phyloP scores from a whole-genome alignment of 306 rosid genomes.

The Corylus heterophylla region DNA sequence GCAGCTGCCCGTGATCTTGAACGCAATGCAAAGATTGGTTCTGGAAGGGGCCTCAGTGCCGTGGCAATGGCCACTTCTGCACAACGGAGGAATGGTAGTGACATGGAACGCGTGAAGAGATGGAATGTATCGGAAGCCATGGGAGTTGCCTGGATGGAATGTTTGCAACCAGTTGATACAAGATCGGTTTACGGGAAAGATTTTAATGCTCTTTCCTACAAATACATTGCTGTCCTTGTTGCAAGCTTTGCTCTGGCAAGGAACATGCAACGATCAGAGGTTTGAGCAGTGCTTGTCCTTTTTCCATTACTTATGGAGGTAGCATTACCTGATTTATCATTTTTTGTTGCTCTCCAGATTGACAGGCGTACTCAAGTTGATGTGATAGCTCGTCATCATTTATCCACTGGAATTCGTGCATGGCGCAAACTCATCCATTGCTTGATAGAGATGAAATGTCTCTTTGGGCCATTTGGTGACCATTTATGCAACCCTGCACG shows the following conservation, averaged over 20 bases:
- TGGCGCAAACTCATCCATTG: conserved; percentile 90
- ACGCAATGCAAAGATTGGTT: conserved; percentile 84
- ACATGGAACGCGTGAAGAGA: conserved; percentile 83
- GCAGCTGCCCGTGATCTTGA: conserved; percentile 96
- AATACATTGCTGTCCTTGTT: conserved; percentile 90
- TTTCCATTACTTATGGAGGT: conserved; percentile 29
- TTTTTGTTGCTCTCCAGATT: conserved; percentile 55
- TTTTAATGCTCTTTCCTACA: conserved; percentile 87
- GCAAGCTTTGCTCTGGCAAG: conserved; percentile 96
- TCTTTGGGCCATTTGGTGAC: conserved; percentile 83
- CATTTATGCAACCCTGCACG: conserved; percentile 64
- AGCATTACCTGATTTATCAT: conserved; percentile 28
- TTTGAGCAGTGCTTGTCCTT: conserved; percentile 34
- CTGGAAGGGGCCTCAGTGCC: conserved; percentile 98
- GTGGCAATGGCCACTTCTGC: conserved; percentile 99
- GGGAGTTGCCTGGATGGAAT: conserved; percentile 99
- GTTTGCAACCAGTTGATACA: conserved; percentile 94
- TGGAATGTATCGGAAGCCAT: conserved; percentile 94
- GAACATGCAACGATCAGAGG: conserved; percentile 98
- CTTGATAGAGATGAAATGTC: conserved; percentile 82
- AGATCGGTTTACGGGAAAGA: conserved; percentile 92
- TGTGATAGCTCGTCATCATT: conserved; percentile 57
- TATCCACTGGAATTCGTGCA: conserved; percentile 68
- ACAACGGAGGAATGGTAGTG: conserved; percentile 80
- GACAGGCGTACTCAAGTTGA: conserved; percentile 85